These are phyloP conservation scores for Physaria fendleri DNA, from an alignment of 345 rosid species.

Conservation along the genomic window DNA sequence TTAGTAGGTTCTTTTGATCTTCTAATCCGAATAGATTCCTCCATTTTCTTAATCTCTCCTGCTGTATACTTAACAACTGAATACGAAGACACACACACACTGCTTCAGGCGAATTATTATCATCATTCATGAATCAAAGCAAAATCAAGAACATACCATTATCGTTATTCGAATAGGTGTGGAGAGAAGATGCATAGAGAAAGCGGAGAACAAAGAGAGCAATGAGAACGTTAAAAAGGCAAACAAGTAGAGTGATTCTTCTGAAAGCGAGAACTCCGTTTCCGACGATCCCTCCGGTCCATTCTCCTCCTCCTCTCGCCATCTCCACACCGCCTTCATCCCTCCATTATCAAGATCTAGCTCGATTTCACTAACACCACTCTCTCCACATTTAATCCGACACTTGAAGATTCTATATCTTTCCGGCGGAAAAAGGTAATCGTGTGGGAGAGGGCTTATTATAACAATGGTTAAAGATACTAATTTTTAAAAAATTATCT, in stretches of 20 bases:
- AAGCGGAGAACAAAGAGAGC: conserved; percentile 89
- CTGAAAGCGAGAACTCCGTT: conserved; percentile 58
- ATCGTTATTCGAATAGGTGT: too few species aligned
- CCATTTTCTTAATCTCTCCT: conserved; percentile 84
- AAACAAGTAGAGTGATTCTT: conserved; percentile 70
- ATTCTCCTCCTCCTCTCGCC: conserved; percentile 64
- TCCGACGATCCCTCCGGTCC: conserved; percentile 42
- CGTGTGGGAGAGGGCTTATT: neutral
- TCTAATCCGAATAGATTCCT: conserved; percentile 83
- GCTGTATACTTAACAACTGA: conserved; percentile 65
- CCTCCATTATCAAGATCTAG: conserved; percentile 35
- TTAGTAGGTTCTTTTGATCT: conserved; percentile 52
- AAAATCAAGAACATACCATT: too few species aligned
- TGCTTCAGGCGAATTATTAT: too few species aligned
- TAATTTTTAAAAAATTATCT: too few species aligned
- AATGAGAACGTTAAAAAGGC: conserved; percentile 79
- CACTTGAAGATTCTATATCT: conserved; percentile 6
- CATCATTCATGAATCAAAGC: too few species aligned
- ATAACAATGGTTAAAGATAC: too few species aligned
- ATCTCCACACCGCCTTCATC: conserved; percentile 46
- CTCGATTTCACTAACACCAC: neutral
- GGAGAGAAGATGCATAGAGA: conserved; percentile 76
- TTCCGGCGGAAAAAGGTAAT: neutral
- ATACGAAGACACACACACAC: neutral
- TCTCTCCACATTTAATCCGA: conserved; percentile 9